Evolutionary conservation across 305 asterid genomes (phyloP), one percentile per base, ranked within the genome.

Genomic region (Rubia peregrina): DNA sequence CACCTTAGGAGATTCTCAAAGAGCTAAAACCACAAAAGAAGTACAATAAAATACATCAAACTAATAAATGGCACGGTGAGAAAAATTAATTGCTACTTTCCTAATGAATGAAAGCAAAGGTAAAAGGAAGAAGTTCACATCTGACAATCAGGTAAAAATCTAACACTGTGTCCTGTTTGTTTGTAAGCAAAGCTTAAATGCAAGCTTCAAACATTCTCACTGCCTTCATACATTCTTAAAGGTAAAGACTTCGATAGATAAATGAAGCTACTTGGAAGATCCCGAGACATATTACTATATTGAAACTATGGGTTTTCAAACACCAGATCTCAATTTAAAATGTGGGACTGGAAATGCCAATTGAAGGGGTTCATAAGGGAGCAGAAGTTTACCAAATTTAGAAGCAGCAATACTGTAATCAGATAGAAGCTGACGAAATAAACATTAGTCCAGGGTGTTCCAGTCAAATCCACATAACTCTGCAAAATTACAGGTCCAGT

Each of bases 401-500:
- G 68, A 24, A 95, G 97, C 77, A 90, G 89, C 76, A 95, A 79
- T 78, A 91, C 78, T 11, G 98, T 80, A 69, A 95, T 81, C 65
- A 91, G 92, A 82, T 91, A 91, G 95, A 87, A 95, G 93, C 99
- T 95, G 89, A 91, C 77, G 81, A 95, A 95, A 89, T 91, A 95
- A 75, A 68, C 80, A 69, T 86, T 85, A 67, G 83, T 73, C 99
- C 99, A 95, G 65, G 78, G 71, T 59, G 95, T 90, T 73, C 97
- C 96, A 62, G 91, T 85, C 83, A 95, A 83, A 49, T 75, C 89
- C 88, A 75, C 81, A 89, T 95, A 95, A 86, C 97, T 84, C 98
- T 95, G 96, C 68, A 86, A 86, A 79, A 66, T 69, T 71, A 85
- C 48, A 62, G 65, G 65, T 24, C 26, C 26, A 24, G 26, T 24